A percentile compares a stretch with the other conserved stretches of the same genome.
Conservation (phyloP, 1,284 basidiomycete species). For the Moesziomyces sp. region DNA sequence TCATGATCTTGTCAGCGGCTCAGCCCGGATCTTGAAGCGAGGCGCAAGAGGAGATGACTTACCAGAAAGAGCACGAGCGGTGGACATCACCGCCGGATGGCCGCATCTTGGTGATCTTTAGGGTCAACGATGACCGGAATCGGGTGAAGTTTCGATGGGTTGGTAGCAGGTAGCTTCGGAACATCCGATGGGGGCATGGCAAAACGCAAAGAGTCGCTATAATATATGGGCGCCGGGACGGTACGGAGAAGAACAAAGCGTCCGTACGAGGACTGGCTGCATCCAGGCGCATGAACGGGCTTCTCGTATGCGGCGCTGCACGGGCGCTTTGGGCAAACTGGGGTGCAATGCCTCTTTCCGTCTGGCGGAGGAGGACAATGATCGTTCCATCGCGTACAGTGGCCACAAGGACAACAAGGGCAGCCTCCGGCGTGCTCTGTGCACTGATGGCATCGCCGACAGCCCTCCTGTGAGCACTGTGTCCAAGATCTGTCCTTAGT, state of each 20-base stretch:
- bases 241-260: not conserved
- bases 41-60: not conserved
- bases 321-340: not conserved
- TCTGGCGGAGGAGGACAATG: too few relatives aligned
- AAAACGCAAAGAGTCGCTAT: not conserved
- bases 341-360: too few relatives aligned
- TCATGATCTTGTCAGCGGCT: not conserved
- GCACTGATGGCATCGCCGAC: too few relatives aligned
- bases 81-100: not conserved
- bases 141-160: not conserved
- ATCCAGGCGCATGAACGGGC: not conserved
- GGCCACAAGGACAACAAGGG: too few relatives aligned
- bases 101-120: constrained; percentile 1
- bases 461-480: too few relatives aligned
- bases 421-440: too few relatives aligned
- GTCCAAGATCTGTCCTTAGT: too few relatives aligned
- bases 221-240: not conserved
- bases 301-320: not conserved
- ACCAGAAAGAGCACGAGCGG: constrained; percentile 14
- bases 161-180: not conserved
- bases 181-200: not conserved
- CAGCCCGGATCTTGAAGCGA: not conserved
- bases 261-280: not conserved
- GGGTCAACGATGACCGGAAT: too few relatives aligned
- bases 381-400: too few relatives aligned